Conservation (phyloP, 768 basidiomycete genomes). For the Boletus sp. region DNA sequence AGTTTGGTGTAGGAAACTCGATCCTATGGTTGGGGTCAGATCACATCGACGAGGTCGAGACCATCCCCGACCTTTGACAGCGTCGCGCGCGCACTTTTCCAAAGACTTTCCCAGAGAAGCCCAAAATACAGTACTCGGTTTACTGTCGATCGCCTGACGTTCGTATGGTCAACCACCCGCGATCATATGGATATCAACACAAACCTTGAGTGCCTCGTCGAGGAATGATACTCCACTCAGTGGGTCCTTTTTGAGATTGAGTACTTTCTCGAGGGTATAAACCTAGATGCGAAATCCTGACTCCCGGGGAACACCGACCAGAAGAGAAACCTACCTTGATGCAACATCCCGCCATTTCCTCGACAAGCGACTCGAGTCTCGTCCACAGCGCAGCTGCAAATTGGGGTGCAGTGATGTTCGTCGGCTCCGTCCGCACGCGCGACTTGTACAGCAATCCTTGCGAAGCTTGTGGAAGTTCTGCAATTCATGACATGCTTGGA, state of each 20-base stretch:
- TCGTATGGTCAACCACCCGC: constrained; percentile 1
- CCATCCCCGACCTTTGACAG: constrained; percentile 60
- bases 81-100: constrained; percentile 80
- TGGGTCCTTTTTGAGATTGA: constrained; percentile 84
- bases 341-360: constrained; percentile 88
- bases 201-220: constrained; percentile 91
- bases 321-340: constrained; percentile 59
- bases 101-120: constrained; percentile 72
- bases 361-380: constrained; percentile 74
- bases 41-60: neutral
- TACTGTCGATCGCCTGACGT: constrained; percentile 79
- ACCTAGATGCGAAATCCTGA: constrained; percentile 49
- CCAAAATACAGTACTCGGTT: constrained; percentile 93
- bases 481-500: neutral
- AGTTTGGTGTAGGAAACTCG: constrained; percentile 88
- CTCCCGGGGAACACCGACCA: too few relatives aligned
- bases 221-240: constrained; percentile 75
- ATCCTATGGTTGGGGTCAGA: constrained; percentile 48
- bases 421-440: constrained; percentile 87
- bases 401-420: constrained; percentile 80
- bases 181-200: neutral
- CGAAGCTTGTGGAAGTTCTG: constrained; percentile 25
- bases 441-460: constrained; percentile 70
- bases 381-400: constrained; percentile 60
- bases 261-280: constrained; percentile 92